Conservation (phyloP, 371 early-diverging fungal species). For the Mortierella polycephala region DNA sequence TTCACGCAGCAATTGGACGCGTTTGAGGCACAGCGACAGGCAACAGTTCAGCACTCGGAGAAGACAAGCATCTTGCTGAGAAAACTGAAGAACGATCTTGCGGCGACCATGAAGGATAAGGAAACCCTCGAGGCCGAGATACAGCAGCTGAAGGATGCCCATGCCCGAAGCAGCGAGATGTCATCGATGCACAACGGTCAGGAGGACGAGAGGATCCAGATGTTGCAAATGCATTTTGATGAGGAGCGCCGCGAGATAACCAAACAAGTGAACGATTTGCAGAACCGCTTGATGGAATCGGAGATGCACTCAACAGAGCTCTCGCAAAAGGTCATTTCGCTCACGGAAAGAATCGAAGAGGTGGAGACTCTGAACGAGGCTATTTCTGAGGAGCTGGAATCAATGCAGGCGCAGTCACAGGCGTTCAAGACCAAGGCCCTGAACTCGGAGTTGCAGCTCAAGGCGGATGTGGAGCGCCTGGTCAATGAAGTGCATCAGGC, state of each 20-base stretch:
- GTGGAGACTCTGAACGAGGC: slow-evolving; percentile 41
- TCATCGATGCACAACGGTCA: slow-evolving; percentile 18
- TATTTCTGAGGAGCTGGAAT: slow-evolving; percentile 38
- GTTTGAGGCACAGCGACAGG: slow-evolving; percentile 38
- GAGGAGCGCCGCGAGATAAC: slow-evolving; percentile 42
- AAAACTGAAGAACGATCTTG: slow-evolving; percentile 49
- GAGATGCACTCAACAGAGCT: slow-evolving; percentile 49
- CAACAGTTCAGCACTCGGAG: slow-evolving; percentile 40
- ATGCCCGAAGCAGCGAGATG: slow-evolving; percentile 22
- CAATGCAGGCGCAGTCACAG: slow-evolving; percentile 28
- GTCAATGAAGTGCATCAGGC: slow-evolving; percentile 43
- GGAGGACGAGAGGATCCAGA: slow-evolving; percentile 35
- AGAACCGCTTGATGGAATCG: slow-evolving; percentile 34
- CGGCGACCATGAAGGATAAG: slow-evolving; percentile 47
- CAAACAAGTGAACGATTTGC: slow-evolving; percentile 17
- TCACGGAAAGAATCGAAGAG: slow-evolving; percentile 43
- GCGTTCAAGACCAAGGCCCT: slow-evolving; percentile 13
- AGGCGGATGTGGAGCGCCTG: slow-evolving; percentile 49
- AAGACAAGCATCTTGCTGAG: slow-evolving; percentile 38
- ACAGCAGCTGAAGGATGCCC: slow-evolving; percentile 29
- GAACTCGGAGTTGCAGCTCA: slow-evolving; percentile 31
- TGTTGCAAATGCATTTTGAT: slow-evolving; percentile 35
- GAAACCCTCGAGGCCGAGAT: slow-evolving; percentile 26
- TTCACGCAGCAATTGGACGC: slow-evolving; percentile 23
- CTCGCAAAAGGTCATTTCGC: slow-evolving; percentile 47